Evolutionary conservation across 2,329 filamentous ascomycete genomes (phyloP).

Genomic region (Onygenales sp.): DNA sequence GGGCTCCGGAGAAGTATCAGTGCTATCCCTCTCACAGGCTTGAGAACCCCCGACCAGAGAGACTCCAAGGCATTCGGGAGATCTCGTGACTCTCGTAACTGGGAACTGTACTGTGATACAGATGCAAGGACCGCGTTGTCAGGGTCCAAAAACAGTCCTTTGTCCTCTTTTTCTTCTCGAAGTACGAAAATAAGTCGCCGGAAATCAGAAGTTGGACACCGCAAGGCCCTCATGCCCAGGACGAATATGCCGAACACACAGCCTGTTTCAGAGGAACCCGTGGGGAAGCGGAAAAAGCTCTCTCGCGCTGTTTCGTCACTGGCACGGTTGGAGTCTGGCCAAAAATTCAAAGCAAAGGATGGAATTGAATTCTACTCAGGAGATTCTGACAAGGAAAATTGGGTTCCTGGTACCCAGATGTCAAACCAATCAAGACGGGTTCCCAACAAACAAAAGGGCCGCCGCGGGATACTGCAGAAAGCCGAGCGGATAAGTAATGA

Average conservation of each 20-base stretch:
- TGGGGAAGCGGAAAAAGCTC: constrained; percentile 54
- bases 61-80: constrained; percentile 54
- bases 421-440: constrained; percentile 30
- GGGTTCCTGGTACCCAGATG: constrained; percentile 45
- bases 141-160: constrained; percentile 70
- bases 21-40: constrained; percentile 49
- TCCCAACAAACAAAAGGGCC: constrained; percentile 14
- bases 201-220: constrained; percentile 54
- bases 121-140: constrained; percentile 70
- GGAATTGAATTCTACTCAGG: constrained; percentile 37
- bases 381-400: constrained; percentile 96
- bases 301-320: constrained; percentile 53
- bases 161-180: constrained; percentile 55
- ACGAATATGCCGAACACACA: constrained; percentile 40
- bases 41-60: constrained; percentile 38
- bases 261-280: constrained; percentile 36
- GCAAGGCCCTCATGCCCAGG: constrained; percentile 23
- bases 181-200: constrained; percentile 56
- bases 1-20: constrained; percentile 63
- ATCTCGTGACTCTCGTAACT: constrained; percentile 77
- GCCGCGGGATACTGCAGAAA: constrained; percentile 38
- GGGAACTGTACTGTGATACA: constrained; percentile 83
- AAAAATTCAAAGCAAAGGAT: constrained; percentile 15
- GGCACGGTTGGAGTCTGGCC: constrained; percentile 47
- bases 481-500: constrained; percentile 19